phyloP scores from a whole-genome alignment of 2,329 filamentous ascomycete genomes.

The Fusarium sublunatum region DNA sequence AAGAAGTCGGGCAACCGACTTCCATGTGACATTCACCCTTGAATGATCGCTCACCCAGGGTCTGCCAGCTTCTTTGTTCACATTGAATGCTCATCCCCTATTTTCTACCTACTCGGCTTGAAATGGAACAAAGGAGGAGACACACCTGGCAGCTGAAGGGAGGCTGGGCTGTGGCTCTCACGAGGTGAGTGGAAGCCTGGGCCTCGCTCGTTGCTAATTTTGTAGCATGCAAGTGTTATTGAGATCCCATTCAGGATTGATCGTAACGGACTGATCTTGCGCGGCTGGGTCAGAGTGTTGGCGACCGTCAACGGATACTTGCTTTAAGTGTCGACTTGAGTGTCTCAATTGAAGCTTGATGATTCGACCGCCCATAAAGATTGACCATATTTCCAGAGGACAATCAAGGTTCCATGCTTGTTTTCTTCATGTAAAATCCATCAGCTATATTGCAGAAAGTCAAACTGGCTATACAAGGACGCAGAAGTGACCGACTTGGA shows the following conservation, averaged over 20 bases:
- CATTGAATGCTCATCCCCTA: slow-evolving; percentile 10
- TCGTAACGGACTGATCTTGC: not conserved
- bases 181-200: slow-evolving; percentile 3
- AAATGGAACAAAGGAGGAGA: slow-evolving; percentile 23
- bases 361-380: not conserved
- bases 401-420: too few relatives aligned
- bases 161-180: slow-evolving; percentile 1
- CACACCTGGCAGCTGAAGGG: not conserved
- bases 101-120: slow-evolving; percentile 11
- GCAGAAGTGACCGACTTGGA: not conserved
- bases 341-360: not conserved
- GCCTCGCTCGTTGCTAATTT: slow-evolving; percentile 26
- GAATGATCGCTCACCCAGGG: not conserved
- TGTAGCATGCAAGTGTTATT: slow-evolving; percentile 27
- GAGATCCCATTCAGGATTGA: slow-evolving; percentile 22
- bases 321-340: not conserved
- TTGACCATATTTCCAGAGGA: not conserved
- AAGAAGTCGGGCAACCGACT: slow-evolving; percentile 4
- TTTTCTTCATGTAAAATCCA: too few relatives aligned
- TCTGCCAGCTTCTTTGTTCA: slow-evolving; percentile 26
- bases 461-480: too few relatives aligned
- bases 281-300: not conserved
- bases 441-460: too few relatives aligned
- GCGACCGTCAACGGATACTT: not conserved
- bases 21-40: not conserved